Evolutionary conservation across 148 eudicot genomes (phyloP), one percentile per base, ranked within the genome.

Genomic region (Nepenthes mirabilis): DNA sequence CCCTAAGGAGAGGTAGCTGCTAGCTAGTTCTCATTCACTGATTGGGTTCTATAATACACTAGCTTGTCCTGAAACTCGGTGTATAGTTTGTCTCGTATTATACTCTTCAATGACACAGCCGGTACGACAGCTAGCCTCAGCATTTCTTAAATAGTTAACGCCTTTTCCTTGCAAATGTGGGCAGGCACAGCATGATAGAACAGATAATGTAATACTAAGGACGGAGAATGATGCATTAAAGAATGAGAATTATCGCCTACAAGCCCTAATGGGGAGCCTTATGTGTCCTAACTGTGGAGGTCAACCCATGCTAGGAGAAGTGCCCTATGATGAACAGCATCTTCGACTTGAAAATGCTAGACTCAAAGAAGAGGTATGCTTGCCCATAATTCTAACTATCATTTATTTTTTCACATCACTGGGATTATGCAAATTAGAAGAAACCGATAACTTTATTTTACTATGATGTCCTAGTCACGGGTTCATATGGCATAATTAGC

Each of bases 121-220:
- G 3, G 5, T 4, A 54, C 12, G 0, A 49, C 14, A 11, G 13
- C 11, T 10, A 5, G 14, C 14, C 6, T 45, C 48, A 45, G 6
- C 11, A 11, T 5, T 45, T 45, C 48, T 45, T 5, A 49, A 49
- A 3, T 49, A 40, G 45, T 49, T 49, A 11, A 11, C 12, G 0
- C 11, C 10, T 49, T 10, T 49, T 49, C 0, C 6, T 55, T 55
- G 9, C 23, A 23, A 23, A 23, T 0, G 11, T 55, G 35, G 12
- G 33, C 62, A 94, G 99, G 97, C 99, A 23, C 99, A 94, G 71
- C 99, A 94, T 69, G 99, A 89, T 68, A 72, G 99, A 65, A 62
- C 79, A 4, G 95, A 94, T 35, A 94, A 94, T 81, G 81, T 60
- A 55, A 68, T 89, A 49, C 69, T 94, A 34, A 82, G 99, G 66